These are phyloP conservation scores for Tylopilus sp. DNA, from an alignment of 768 basidiomycete genomes.

Conservation along the genomic window DNA sequence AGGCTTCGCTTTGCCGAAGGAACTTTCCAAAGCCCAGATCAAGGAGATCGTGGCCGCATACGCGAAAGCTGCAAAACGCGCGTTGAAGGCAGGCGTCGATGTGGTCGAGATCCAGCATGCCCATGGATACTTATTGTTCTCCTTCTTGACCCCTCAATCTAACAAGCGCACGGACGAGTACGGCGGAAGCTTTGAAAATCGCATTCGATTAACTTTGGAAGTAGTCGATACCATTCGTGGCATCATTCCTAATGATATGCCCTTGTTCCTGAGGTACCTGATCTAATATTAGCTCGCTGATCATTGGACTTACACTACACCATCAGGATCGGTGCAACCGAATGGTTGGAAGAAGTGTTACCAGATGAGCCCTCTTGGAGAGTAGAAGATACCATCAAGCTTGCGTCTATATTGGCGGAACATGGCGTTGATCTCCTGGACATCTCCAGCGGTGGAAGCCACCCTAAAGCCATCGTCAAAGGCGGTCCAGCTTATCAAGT, in stretches of 20 bases:
- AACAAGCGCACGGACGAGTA: conserved; percentile 69
- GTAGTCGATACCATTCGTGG: conserved; percentile 61
- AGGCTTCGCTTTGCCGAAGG: conserved; percentile 50
- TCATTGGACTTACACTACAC: neutral
- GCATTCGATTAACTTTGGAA: conserved; percentile 58
- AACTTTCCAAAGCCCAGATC: conserved; percentile 55
- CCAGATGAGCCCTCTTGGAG: conserved; percentile 66
- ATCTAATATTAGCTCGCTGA: neutral
- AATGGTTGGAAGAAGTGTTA: conserved; percentile 62
- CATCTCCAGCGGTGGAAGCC: conserved; percentile 62
- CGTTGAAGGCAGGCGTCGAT: conserved; percentile 58
- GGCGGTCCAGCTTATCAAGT: conserved; percentile 46
- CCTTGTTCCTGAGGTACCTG: conserved; percentile 67
- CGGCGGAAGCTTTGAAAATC: conserved; percentile 70
- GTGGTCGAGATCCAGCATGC: conserved; percentile 60
- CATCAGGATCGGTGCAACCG: conserved; percentile 59
- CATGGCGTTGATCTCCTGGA: conserved; percentile 77
- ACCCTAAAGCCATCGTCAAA: conserved; percentile 34
- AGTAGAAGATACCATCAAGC: conserved; percentile 59
- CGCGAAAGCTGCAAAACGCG: conserved; percentile 46
- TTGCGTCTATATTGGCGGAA: conserved; percentile 55
- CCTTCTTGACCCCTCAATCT: conserved; percentile 56
- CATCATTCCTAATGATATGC: conserved; percentile 56
- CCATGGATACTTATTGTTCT: conserved; percentile 57
- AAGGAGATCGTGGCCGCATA: conserved; percentile 55